Base-by-base conservation (phyloP, 2,329 filamentous ascomycete species). In the Colletotrichum tanaceti region DNA sequence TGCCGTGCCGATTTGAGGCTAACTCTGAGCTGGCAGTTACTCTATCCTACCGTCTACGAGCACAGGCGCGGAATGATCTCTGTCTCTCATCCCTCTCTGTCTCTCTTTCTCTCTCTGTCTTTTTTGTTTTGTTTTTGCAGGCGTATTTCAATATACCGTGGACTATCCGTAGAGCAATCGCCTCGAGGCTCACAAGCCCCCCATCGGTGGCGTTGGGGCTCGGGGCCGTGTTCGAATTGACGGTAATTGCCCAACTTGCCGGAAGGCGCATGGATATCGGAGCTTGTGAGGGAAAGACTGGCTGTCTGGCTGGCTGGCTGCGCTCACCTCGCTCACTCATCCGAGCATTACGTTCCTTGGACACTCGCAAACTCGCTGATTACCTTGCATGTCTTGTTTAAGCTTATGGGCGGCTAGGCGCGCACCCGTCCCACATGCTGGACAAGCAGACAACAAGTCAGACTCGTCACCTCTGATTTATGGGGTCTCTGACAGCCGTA, bases 331-430 rank as follows among this genome's bases (percentile, higher is more conserved):
- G 32, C 62, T 39, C 35, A 49, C 62, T 39, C 35, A 39, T 35
- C 46, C 32, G 18, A 52, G 13, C 5, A 16, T 39, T 7, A 3
- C 9, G 24, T 20, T 32, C n/a, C 22, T 28, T 46, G 16, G 49
- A 32, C 10, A 61, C n/a, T 32, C n/a, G n/a, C n/a, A n/a, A n/a
- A n/a, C n/a, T n/a, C n/a, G n/a, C n/a, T n/a, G n/a, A n/a, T n/a
- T n/a, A n/a, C n/a, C 49, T 66, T 66, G 62, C 62, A 60, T 49
- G 32, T 44, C 32, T 55, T 35, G 43, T 66, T 61, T 65, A 66
- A 69, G 66, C 62, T 69, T 66, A 69, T 57, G 55, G 62, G 62
- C 62, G 65, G 65, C 28, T 60, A 59, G 49, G 65, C 54, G 65
- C 62, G 62, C 57, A 65, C 55, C 65, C 62, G 63, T 66, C 50